phyloP scores from a whole-genome alignment of 2,329 filamentous ascomycete genomes.

The Nemania serpens region DNA sequence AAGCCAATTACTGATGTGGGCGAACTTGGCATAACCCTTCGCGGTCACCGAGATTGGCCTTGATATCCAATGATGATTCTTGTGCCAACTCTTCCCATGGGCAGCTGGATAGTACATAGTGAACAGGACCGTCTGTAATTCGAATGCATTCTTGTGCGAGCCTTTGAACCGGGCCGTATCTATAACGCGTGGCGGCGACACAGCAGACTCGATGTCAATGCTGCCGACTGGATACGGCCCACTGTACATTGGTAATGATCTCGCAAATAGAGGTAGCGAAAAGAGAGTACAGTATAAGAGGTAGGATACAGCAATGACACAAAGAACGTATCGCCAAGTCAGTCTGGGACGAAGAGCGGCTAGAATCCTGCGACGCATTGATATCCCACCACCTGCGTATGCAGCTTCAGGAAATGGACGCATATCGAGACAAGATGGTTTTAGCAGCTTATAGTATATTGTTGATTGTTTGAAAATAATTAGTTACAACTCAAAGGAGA shows the following conservation, averaged over 20 bases:
- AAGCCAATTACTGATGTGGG: constrained; percentile 50
- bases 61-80: constrained; percentile 51
- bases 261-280: constrained; percentile 50
- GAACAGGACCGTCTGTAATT: constrained; percentile 53
- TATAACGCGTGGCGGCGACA: constrained; percentile 36
- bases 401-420: constrained; percentile 35
- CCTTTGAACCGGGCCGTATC: constrained; percentile 46
- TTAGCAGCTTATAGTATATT: no score
- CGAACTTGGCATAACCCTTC: constrained; percentile 52
- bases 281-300: constrained; percentile 47
- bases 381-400: constrained; percentile 14
- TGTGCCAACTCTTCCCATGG: constrained; percentile 32
- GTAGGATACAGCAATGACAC: constrained; percentile 41
- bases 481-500: no score
- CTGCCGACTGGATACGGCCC: constrained; percentile 52
- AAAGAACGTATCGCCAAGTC: constrained; percentile 43
- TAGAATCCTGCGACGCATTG: constrained; percentile 21
- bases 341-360: constrained; percentile 41
- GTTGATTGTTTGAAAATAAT: no score
- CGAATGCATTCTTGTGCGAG: constrained; percentile 48
- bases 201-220: constrained; percentile 50
- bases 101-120: constrained; percentile 54
- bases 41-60: constrained; percentile 51
- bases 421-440: constrained; percentile 27
- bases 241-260: constrained; percentile 50